Evolutionary conservation across 108 stramenopile species (phyloP).

Genomic region (Cylindrotheca fusiformis): DNA sequence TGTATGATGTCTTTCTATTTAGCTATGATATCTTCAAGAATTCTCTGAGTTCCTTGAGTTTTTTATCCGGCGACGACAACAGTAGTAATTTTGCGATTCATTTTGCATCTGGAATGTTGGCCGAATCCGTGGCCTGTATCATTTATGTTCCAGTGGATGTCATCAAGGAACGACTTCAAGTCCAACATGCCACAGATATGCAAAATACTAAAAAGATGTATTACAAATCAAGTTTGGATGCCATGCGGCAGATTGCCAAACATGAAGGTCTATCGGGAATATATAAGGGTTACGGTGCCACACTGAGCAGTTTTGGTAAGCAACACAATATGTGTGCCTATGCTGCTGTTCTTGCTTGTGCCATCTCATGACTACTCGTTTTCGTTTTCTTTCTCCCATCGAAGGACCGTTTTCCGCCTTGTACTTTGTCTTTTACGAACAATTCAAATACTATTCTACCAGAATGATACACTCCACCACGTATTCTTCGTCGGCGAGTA

Average conservation of each 20-base stretch:
- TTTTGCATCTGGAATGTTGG: constrained; percentile 76
- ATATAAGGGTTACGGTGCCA: constrained; percentile 94
- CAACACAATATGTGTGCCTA: no score
- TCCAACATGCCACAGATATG: constrained; percentile 69
- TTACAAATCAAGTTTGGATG: constrained; percentile 84
- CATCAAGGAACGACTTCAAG: constrained; percentile 96
- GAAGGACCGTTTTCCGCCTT: constrained; percentile 3
- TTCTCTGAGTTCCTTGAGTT: constrained; percentile 21
- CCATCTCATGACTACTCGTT: neutral
- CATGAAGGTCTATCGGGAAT: constrained; percentile 87
- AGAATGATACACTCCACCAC: neutral
- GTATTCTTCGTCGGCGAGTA: neutral
- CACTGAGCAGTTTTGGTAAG: constrained; percentile 92
- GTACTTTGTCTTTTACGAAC: constrained; percentile 96
- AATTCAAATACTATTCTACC: constrained; percentile 56
- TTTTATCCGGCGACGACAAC: neutral
- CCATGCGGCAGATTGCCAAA: constrained; percentile 61
- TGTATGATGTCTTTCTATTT: neutral
- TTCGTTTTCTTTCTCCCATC: neutral
- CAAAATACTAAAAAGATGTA: constrained; percentile 11
- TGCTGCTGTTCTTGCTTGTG: neutral
- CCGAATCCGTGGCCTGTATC: constrained; percentile 90
- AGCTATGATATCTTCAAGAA: constrained; percentile 72
- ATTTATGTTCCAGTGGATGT: constrained; percentile 98
- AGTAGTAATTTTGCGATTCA: constrained; percentile 50